Base-by-base conservation (phyloP, 768 basidiomycete genomes). In the Pisolithus marmoratus region DNA sequence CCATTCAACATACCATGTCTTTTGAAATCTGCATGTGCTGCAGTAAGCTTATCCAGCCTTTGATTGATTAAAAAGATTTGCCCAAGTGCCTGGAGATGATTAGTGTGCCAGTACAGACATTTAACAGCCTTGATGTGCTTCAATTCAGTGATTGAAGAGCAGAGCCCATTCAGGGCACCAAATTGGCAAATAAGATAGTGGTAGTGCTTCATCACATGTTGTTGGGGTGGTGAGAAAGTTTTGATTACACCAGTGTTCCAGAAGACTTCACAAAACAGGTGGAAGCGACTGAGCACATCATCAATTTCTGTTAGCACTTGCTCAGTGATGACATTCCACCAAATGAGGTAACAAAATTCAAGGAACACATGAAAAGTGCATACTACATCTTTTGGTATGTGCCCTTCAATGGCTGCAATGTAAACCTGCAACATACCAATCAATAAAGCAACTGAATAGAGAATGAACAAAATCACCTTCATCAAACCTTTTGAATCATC, bases 91-190 rank as follows among this genome's bases (percentile, higher is more conserved):
- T 59, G 58, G 3, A 51, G 19, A 1, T 24, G 23, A 48, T 58
- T 72, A 0, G 69, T 71, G 0, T 54, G 54, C 1, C 58, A 50
- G 49, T 64, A 73, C 0, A 68, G 71, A 36, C 69, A 42, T 47
- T 73, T 73, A 3, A 74, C 67, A 7, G 67, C 68, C 8, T 60
- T 66, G 45, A 71, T 70, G 37, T 70, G 72, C 22, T 66, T 68
- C 0, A 60, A 62, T 23, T 74, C 69, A 0, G 66, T 74, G 14
- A 72, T 72, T 0, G 65, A 74, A 0, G 64, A 69, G 38, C 71
- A 72, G 4, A 72, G 61, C 0, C 72, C 66, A 46, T 72, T 71
- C 1, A 66, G 70, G 2, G 64, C 58, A 3, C 66, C 67, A 53
- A 70, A 73, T 2, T 58, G 45, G 2, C 9, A 19, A 31, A 71